Evolutionary conservation across 2,329 filamentous ascomycete genomes (phyloP), one percentile per base, ranked within the genome.

Genomic region (Aureobasidium sp.): DNA sequence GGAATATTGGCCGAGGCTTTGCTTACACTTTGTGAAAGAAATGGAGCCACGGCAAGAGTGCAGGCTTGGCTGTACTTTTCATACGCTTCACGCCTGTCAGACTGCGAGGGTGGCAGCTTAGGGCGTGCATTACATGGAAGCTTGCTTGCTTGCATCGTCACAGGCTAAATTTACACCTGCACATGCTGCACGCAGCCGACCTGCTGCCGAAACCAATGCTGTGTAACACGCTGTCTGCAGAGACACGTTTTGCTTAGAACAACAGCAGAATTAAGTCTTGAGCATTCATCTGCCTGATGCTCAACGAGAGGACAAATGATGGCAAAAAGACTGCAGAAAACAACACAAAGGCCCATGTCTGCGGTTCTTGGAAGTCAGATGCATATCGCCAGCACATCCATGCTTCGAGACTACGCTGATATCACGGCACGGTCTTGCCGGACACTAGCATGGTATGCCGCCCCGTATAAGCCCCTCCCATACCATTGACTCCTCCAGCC

Each of bases 361-460:
- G 15, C 23, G 29, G 27, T 47, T 17, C n/a, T 37, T 8, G 44
- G 7, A 27, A 57, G 29, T 15, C 13, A 20, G 32, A 36, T 27
- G 15, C 53, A 47, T 47, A 29, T 34, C 37, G 56, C 56, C 56
- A 47, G 23, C 32, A 50, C 42, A 50, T 36, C 44, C 44, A 59
- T 52, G 48, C 20, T 37, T 52, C 20, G 20, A 41, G 34, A 32
- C 20, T 39, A 44, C 41, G 44, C 44, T 50, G 44, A 39, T 36
- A 50, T 20, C 32, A 59, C 56, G 56, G 56, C 56, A 59, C 56
- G 44, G 34, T 59, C 44, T 29, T 50, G 56, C 56, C 56, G 56
- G 15, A 44, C 41, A 59, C 56, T 59, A 59, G 56, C 23, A 59
- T 29, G 10, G 29, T 41, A 23, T 39, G 8, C 37, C 39, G 52